Percentiles rank a stretch among this genome's conserved stretches.
Conservation (phyloP, 108 stramenopile genomes). For the Aurantiochytrium sp. region DNA sequence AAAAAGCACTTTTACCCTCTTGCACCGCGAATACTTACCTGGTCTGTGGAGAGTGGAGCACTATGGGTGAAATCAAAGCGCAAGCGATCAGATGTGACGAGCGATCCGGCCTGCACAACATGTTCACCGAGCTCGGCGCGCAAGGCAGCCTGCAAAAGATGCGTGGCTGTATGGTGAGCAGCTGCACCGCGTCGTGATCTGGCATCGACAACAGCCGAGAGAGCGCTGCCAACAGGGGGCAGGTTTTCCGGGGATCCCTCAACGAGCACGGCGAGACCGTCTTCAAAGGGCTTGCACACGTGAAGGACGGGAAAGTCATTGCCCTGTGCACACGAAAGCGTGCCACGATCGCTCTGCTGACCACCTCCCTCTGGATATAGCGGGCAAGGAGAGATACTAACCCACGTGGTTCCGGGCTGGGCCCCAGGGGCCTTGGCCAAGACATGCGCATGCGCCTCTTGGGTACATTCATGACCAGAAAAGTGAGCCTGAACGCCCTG, state of each 20-base stretch:
- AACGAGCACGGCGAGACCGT: constrained; percentile 6
- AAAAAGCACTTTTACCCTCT: too few relatives aligned
- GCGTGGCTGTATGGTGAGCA: constrained; percentile 98
- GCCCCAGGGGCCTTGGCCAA: background rate
- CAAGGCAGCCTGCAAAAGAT: constrained; percentile 89
- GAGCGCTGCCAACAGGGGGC: constrained; percentile 62
- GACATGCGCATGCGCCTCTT: background rate
- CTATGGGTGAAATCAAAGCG: constrained; percentile 96
- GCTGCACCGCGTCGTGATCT: constrained; percentile 77
- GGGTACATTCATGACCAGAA: background rate
- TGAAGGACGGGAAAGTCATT: background rate
- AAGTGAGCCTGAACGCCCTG: background rate
- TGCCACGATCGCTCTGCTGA: constrained; percentile 83
- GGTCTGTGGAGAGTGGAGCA: constrained; percentile 39
- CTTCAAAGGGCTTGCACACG: background rate
- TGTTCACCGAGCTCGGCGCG: constrained; percentile 67
- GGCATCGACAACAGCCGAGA: constrained; percentile 80
- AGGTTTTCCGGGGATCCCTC: background rate
- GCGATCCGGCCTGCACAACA: constrained; percentile 91
- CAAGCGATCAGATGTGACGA: constrained; percentile 81
- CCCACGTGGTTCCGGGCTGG: constrained; percentile 40
- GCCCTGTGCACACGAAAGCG: background rate
- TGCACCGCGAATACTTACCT: background rate
- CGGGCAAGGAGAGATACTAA: constrained; percentile 77
- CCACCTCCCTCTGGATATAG: constrained; percentile 96